Percentiles rank a stretch among this genome's conserved stretches.
Conservation (phyloP, 2,329 filamentous ascomycete genomes). For the Cladosporium sp. region DNA sequence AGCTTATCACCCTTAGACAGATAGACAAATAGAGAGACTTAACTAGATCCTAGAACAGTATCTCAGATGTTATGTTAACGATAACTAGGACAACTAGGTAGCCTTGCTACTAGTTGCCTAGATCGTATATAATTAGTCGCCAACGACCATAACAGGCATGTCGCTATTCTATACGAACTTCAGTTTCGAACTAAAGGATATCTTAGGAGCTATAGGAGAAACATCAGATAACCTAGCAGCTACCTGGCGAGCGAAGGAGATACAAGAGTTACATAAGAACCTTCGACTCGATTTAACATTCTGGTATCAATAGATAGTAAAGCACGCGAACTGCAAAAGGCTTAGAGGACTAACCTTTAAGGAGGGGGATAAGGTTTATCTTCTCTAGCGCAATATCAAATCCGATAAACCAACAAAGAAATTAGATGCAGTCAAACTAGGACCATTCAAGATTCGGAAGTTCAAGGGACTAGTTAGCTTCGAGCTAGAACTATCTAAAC, state of each 20-base stretch:
- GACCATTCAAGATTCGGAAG: background rate
- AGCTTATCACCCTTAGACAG: background rate
- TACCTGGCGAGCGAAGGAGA: background rate
- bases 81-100: background rate
- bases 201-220: background rate
- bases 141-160: background rate
- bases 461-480: background rate
- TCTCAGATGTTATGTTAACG: background rate
- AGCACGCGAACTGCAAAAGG: background rate
- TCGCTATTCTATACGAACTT: background rate
- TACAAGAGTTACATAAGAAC: background rate
- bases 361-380: background rate
- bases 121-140: background rate
- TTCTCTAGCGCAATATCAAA: background rate
- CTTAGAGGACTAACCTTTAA: background rate
- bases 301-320: background rate
- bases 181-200: background rate
- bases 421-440: background rate
- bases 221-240: background rate
- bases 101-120: background rate
- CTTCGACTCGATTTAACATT: background rate
- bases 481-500: background rate
- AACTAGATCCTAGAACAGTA: constrained; percentile 1
- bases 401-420: background rate
- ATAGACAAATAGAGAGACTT: constrained; percentile 5